Evolutionary conservation across 2,329 filamentous ascomycete species (phyloP).

Genomic region (Alternaria sp.): DNA sequence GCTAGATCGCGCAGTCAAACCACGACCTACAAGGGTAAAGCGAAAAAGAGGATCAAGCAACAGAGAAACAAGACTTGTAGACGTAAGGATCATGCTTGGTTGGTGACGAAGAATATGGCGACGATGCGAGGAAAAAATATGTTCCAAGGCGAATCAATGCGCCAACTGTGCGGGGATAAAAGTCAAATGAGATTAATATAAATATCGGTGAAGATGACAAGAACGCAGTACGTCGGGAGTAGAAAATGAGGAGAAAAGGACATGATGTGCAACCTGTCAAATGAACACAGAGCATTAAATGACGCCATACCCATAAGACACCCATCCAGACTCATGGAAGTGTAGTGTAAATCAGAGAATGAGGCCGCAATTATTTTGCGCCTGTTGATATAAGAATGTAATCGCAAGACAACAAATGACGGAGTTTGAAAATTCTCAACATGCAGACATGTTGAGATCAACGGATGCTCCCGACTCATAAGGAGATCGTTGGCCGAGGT

Average conservation of each 20-base stretch:
- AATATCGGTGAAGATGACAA: slow-evolving; percentile 11
- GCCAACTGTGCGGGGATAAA: background rate
- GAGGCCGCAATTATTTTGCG: background rate
- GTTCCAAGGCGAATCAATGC: background rate
- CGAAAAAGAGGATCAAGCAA: background rate
- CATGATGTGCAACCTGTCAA: background rate
- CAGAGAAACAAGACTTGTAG: background rate
- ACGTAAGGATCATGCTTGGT: background rate
- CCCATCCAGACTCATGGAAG: background rate
- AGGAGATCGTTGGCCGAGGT: background rate
- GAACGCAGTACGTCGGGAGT: background rate
- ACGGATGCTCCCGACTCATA: background rate
- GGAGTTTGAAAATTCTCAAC: background rate
- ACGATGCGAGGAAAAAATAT: background rate
- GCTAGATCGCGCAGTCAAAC: background rate
- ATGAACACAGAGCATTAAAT: background rate
- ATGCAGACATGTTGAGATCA: background rate
- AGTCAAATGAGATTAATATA: slow-evolving; percentile 19
- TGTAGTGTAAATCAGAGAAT: background rate
- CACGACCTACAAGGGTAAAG: background rate
- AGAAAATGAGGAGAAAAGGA: slow-evolving; percentile 5
- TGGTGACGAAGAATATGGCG: background rate
- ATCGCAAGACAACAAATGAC: slow-evolving; percentile 1
- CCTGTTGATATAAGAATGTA: background rate
- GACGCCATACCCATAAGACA: background rate